Evolutionary conservation across 257 asterid species (phyloP).

Genomic region (Nicotiana attenuata): DNA sequence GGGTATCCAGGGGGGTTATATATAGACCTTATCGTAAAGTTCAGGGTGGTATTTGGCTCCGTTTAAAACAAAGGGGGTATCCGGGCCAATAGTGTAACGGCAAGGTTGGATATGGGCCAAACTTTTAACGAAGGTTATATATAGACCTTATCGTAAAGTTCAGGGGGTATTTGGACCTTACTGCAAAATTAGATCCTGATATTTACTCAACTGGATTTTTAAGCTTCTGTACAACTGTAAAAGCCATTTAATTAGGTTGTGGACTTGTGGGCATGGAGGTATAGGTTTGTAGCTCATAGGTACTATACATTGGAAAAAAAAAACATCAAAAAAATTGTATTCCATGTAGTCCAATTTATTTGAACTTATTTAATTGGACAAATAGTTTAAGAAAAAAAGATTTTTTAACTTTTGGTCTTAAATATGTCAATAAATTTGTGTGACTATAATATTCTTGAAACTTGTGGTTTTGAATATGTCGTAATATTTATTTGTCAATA

Average conservation of each 20-base stretch:
- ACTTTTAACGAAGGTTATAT: too few relatives aligned
- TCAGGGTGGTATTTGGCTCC: too few relatives aligned
- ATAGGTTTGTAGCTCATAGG: not conserved
- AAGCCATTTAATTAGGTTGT: not conserved
- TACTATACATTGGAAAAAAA: not conserved
- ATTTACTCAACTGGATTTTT: not conserved
- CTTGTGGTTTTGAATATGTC: not conserved
- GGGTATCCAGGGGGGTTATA: too few relatives aligned
- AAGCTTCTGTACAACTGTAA: not conserved
- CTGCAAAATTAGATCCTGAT: not conserved
- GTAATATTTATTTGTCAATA: not conserved
- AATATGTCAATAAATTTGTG: not conserved
- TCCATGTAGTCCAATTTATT: not conserved
- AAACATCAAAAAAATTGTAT: not conserved
- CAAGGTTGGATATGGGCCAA: too few relatives aligned
- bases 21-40: too few relatives aligned
- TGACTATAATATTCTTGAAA: not conserved
- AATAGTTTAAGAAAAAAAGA: not conserved
- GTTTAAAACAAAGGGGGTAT: too few relatives aligned
- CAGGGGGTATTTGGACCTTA: too few relatives aligned
- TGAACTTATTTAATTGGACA: not conserved
- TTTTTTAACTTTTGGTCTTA: not conserved
- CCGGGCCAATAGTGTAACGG: too few relatives aligned
- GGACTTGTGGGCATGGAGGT: not conserved
- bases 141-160: too few relatives aligned